Percentiles rank a stretch among this genome's conserved stretches.
phyloP scores from a whole-genome alignment of 2,329 filamentous ascomycete genomes.

The Sporothrix schenckii region DNA sequence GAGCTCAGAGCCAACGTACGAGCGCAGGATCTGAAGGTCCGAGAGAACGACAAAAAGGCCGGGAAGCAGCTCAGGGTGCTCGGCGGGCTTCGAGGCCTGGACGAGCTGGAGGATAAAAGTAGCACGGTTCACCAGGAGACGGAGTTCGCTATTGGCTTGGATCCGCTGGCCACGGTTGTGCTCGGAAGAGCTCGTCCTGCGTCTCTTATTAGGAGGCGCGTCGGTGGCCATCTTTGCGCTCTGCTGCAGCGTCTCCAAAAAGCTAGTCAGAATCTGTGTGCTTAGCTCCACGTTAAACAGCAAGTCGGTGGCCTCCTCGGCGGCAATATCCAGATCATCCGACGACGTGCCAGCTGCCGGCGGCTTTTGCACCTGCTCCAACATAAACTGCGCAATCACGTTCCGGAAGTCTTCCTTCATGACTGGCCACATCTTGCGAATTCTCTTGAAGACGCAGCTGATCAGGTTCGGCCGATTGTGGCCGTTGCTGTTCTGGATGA shows the following conservation, averaged over 20 bases:
- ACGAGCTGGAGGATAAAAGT: conserved; percentile 89
- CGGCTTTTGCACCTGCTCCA: conserved; percentile 61
- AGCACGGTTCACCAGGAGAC: conserved; percentile 70
- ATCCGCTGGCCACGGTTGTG: conserved; percentile 61
- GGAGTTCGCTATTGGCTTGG: conserved; percentile 67
- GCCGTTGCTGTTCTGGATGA: conserved; percentile 49
- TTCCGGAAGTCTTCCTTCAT: conserved; percentile 67
- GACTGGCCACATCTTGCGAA: conserved; percentile 71
- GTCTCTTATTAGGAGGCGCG: conserved; percentile 74
- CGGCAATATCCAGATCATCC: conserved; percentile 47
- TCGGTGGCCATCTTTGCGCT: conserved; percentile 72
- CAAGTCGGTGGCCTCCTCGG: conserved; percentile 69
- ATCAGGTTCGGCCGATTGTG: conserved; percentile 60
- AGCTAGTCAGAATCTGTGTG: conserved; percentile 69
- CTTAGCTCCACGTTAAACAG: conserved; percentile 74
- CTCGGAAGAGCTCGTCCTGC: conserved; percentile 75
- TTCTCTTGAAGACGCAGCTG: conserved; percentile 66
- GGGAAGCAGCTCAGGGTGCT: conserved; percentile 75
- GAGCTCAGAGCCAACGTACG: conserved; percentile 79
- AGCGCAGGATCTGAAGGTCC: conserved; percentile 82
- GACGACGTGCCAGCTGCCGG: conserved; percentile 40
- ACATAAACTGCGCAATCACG: conserved; percentile 62
- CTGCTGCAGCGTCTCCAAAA: conserved; percentile 74
- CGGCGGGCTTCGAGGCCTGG: conserved; percentile 74
- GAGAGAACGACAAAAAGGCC: conserved; percentile 82